Base-by-base conservation (phyloP, 140 eudicot genomes). In the Stevia rebaudiana region DNA sequence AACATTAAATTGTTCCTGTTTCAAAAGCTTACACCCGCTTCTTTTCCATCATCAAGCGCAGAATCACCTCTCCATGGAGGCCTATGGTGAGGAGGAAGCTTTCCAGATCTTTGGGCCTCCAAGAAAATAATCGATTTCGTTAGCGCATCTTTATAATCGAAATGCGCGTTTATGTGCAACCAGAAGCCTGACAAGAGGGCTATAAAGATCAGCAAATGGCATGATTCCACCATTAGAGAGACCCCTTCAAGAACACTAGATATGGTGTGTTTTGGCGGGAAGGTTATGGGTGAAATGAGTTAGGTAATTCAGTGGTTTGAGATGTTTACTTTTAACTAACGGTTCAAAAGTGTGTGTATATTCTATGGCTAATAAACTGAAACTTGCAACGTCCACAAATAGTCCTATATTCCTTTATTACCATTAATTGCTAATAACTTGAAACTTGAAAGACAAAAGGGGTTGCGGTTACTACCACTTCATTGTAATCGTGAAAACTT, bases 71-170 rank as follows among this genome's bases (percentile, higher is more conserved):
- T 68, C 97, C 97, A 89, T n/a, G 79, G 67, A 15, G 79, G 80
- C 69, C 92, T 79, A 36, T 73, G 79, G 53, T 75, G 61, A 0
- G 82, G 68, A 48, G 95, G 97, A 54, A 89, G 97, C 82, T 86
- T 89, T 18, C 97, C 97, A 0, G 97, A 89, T 70, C 97, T 75
- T 46, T 89, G 97, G 49, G 95, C 95, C 74, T 89, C 97, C 65
- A 89, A 79, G 82, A 89, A 89, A 35, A 89, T 81, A 15, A 89
- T 71, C 0, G 97, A 86, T 53, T 89, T 89, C 6, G 80, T 83
- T 10, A 89, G 60, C 24, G 97, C 97, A 3, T 79, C 89, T 48
- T 74, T 69, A 43, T 89, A 89, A 75, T 89, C 35, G 36, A 86
- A 68, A 11, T 49, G 68, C 12, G 82, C 83, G 61, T 72, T 44